phyloP scores from a whole-genome alignment of 345 rosid genomes.

The Dimocarpus longan region DNA sequence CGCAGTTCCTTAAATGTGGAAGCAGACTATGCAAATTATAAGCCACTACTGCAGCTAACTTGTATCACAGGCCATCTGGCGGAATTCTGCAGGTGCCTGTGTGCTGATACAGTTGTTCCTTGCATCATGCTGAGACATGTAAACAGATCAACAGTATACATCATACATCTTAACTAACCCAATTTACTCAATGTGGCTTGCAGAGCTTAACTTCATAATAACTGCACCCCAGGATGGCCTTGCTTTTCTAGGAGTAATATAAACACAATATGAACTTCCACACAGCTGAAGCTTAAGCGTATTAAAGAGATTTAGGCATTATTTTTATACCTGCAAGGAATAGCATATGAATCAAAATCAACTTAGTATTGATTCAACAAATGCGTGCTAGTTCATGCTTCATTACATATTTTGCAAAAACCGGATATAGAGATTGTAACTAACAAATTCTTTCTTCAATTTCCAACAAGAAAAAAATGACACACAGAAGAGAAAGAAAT shows the following conservation, averaged over 20 bases:
- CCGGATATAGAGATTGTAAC: background rate
- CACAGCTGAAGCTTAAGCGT: background rate
- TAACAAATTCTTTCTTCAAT: background rate
- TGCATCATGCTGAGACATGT: too few relatives aligned
- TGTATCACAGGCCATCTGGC: background rate
- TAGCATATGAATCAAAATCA: background rate
- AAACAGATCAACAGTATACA: too few relatives aligned
- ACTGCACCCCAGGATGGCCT: too few relatives aligned
- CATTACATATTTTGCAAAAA: background rate
- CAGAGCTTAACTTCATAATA: too few relatives aligned
- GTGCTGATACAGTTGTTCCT: too few relatives aligned
- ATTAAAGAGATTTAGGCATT: too few relatives aligned
- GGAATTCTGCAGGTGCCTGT: background rate
- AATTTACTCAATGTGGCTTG: too few relatives aligned
- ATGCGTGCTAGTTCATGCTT: background rate
- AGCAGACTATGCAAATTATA: background rate
- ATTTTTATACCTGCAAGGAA: background rate
- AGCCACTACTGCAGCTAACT: background rate
- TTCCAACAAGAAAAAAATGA: background rate
- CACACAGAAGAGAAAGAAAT: background rate
- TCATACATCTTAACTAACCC: too few relatives aligned
- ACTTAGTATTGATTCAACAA: background rate
- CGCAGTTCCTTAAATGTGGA: background rate
- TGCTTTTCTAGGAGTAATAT: background rate
- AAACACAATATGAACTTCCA: background rate